Evolutionary conservation across 495 filamentous ascomycete genomes (phyloP).

Genomic region (Talaromyces proteolyticus): DNA sequence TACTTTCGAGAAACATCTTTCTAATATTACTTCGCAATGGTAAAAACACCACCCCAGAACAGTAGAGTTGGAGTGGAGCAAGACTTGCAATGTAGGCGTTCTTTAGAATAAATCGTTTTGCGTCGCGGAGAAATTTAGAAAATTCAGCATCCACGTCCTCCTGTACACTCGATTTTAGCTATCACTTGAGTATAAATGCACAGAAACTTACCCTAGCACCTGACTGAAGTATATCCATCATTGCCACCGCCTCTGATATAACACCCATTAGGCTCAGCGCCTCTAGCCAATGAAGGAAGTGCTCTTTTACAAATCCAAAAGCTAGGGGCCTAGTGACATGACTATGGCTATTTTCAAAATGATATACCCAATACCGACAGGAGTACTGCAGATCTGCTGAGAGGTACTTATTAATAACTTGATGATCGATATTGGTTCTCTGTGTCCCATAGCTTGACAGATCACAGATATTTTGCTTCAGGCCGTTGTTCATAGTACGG

Average conservation of each 20-base stretch:
- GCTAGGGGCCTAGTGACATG: conserved; percentile 20
- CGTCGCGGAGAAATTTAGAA: conserved; percentile 21
- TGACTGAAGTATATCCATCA: conserved; percentile 7
- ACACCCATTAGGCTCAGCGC: conserved; percentile 12
- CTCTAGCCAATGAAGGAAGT: conserved; percentile 25
- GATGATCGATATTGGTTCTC: background rate
- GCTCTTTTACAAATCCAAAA: conserved; percentile 22
- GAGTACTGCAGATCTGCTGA: conserved; percentile 16
- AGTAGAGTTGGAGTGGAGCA: conserved; percentile 10
- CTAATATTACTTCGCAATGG: conserved; percentile 10
- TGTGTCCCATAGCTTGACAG: conserved; percentile 4
- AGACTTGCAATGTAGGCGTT: conserved; percentile 23
- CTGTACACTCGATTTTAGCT: conserved; percentile 1
- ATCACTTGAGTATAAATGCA: background rate
- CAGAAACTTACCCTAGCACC: conserved; percentile 1
- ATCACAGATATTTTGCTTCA: conserved; percentile 10
- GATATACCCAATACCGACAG: conserved; percentile 27
- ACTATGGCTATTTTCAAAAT: conserved; percentile 17
- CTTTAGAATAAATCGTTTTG: conserved; percentile 20
- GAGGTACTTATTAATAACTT: conserved; percentile 7
- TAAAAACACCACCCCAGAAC: conserved; percentile 22
- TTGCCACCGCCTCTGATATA: conserved; percentile 1
- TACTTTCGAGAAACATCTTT: background rate
- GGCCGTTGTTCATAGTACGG: background rate
- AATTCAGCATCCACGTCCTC: conserved; percentile 12